These are phyloP conservation scores for Chalciporus piperatus DNA, from an alignment of 768 basidiomycete genomes.

Conservation along the genomic window DNA sequence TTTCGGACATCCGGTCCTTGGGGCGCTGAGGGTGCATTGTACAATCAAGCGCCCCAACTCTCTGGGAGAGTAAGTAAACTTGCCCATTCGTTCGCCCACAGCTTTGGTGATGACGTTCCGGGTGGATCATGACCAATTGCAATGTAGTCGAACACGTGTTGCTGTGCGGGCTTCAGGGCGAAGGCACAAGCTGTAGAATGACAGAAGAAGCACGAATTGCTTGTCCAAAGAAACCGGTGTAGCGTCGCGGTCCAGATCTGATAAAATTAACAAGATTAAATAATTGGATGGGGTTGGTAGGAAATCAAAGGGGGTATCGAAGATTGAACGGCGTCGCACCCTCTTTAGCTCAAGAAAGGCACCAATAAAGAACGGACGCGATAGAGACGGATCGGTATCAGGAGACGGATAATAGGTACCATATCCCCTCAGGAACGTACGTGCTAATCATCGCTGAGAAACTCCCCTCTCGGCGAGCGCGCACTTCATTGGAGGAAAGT, in stretches of 20 bases:
- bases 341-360: neutral
- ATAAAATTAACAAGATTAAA: neutral
- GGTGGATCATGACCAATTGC: neutral
- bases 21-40: neutral
- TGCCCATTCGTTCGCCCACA: slow-evolving; percentile 7
- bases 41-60: slow-evolving; percentile 3
- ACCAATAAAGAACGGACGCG: slow-evolving; percentile 8
- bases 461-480: slow-evolving; percentile 3
- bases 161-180: neutral
- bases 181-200: neutral
- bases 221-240: neutral
- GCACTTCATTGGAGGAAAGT: neutral
- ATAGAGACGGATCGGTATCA: slow-evolving; percentile 22
- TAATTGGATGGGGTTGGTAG: slow-evolving; percentile 2
- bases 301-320: neutral
- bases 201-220: neutral
- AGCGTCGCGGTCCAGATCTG: neutral
- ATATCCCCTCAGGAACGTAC: slow-evolving; percentile 7
- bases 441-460: slow-evolving; percentile 12
- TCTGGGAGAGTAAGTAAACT: neutral
- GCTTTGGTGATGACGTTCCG: neutral
- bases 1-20: slow-evolving; percentile 10
- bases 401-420: slow-evolving; percentile 8
- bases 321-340: slow-evolving; percentile 4
- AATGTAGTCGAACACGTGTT: slow-evolving; percentile 15